Evolutionary conservation across 306 rosid species (phyloP).

Genomic region (Vigna nakashimae): DNA sequence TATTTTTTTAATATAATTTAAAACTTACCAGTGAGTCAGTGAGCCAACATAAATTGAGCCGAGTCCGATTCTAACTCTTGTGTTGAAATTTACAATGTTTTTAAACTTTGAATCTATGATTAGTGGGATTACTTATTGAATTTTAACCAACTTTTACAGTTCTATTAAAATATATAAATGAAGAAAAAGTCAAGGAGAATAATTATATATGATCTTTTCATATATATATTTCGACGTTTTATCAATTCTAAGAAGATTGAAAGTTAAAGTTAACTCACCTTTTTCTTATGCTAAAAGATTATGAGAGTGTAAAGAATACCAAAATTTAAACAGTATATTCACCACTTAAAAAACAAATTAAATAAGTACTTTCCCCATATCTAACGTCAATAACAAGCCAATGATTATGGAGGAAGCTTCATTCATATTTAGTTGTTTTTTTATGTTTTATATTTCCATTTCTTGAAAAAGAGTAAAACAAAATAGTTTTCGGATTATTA

Average conservation of each 20-base stretch:
- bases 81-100: too few species aligned
- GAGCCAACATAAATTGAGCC: too few species aligned
- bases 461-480: neutral
- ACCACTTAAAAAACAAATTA: neutral
- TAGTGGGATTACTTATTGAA: too few species aligned
- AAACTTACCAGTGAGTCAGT: too few species aligned
- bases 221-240: neutral
- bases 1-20: too few species aligned
- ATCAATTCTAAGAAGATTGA: neutral
- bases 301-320: too few species aligned
- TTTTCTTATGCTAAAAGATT: neutral
- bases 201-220: neutral
- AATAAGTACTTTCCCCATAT: neutral
- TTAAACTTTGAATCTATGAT: too few species aligned
- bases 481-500: neutral
- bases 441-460: neutral
- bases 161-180: neutral
- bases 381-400: constrained; percentile 21
- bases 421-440: constrained; percentile 8
- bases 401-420: constrained; percentile 47
- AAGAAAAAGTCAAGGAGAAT: neutral
- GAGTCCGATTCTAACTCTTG: too few species aligned
- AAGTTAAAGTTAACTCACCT: neutral
- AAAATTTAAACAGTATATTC: neutral
- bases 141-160: too few species aligned